These are phyloP conservation scores for Hypoxylon sp. DNA, from an alignment of 2,329 filamentous ascomycete genomes.

Conservation along the genomic window DNA sequence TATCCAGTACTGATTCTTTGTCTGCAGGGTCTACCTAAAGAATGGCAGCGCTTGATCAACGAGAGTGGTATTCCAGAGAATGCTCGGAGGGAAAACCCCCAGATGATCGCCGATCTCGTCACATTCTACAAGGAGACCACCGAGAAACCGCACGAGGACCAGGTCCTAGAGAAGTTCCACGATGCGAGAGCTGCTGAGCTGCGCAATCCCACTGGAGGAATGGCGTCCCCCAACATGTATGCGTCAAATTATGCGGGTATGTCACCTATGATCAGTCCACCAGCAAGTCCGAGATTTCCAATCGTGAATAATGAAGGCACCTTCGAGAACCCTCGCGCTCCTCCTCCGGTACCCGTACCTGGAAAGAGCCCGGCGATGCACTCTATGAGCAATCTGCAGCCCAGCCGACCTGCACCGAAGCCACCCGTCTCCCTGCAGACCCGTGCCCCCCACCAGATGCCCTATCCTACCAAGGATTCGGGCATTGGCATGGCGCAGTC, in stretches of 20 bases:
- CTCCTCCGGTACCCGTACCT: slow-evolving; percentile 81
- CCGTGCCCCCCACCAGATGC: slow-evolving; percentile 63
- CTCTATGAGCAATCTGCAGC: slow-evolving; percentile 69
- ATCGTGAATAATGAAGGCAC: slow-evolving; percentile 85
- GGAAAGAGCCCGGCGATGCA: slow-evolving; percentile 53
- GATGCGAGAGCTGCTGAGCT: slow-evolving; percentile 72
- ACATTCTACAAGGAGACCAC: slow-evolving; percentile 97
- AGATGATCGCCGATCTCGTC: slow-evolving; percentile 94
- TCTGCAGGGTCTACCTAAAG: slow-evolving; percentile 84
- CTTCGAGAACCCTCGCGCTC: slow-evolving; percentile 95
- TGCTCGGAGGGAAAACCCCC: slow-evolving; percentile 93
- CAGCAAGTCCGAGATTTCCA: slow-evolving; percentile 86
- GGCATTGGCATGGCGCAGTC: slow-evolving; percentile 68
- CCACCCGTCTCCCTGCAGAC: slow-evolving; percentile 74
- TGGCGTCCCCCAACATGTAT: slow-evolving; percentile 62
- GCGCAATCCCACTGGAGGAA: slow-evolving; percentile 55
- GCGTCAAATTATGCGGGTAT: slow-evolving; percentile 64
- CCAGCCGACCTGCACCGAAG: slow-evolving; percentile 84
- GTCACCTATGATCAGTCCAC: slow-evolving; percentile 75
- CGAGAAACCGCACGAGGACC: slow-evolving; percentile 80
- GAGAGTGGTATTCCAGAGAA: slow-evolving; percentile 96
- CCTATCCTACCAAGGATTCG: slow-evolving; percentile 67
- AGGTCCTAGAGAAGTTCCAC: slow-evolving; percentile 95
- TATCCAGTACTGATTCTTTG: slow-evolving; percentile 28
- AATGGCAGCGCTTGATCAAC: slow-evolving; percentile 96